Conservation (phyloP, 75 land plant genomes). For the Azolla pinnata region DNA sequence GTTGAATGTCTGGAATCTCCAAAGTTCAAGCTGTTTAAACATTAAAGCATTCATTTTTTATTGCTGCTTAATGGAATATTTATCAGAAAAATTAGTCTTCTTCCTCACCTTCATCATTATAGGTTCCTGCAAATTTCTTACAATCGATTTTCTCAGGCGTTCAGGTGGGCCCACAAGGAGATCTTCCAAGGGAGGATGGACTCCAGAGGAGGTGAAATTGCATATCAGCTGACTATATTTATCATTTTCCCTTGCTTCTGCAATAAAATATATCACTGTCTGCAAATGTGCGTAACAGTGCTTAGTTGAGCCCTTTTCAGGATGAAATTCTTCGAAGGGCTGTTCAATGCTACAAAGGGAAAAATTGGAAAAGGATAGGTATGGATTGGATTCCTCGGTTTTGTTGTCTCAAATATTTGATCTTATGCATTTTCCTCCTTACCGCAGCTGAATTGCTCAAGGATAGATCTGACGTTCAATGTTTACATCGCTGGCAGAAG, state of each 20-base stretch:
- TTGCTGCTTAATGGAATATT: too few species aligned
- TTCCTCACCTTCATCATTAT: not conserved
- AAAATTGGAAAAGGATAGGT: constrained; percentile 96
- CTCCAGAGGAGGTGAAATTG: constrained; percentile 60
- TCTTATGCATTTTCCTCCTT: not conserved
- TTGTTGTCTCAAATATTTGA: not conserved
- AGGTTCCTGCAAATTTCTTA: not conserved
- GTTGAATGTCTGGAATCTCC: not conserved
- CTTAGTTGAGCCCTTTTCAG: too few species aligned
- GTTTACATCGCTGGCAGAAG: constrained; percentile 90
- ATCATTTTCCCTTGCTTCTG: not conserved
- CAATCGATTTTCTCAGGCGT: not conserved
- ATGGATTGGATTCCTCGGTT: not conserved
- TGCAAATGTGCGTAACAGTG: too few species aligned
- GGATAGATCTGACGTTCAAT: constrained; percentile 82
- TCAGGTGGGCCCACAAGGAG: constrained; percentile 77
- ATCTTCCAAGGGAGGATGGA: constrained; percentile 93
- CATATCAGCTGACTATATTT: not conserved
- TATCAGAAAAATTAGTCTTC: not conserved
- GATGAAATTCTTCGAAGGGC: constrained; percentile 76
- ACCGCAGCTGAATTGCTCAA: constrained; percentile 68
- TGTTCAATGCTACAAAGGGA: constrained; percentile 64
- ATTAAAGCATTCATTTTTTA: too few species aligned
- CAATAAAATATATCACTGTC: too few species aligned
- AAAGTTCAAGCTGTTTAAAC: not conserved